A percentile compares a stretch with the other conserved stretches of the same genome.
Evolutionary conservation across 345 rosid species (phyloP).

Genomic region (Gossypium mustelinum): DNA sequence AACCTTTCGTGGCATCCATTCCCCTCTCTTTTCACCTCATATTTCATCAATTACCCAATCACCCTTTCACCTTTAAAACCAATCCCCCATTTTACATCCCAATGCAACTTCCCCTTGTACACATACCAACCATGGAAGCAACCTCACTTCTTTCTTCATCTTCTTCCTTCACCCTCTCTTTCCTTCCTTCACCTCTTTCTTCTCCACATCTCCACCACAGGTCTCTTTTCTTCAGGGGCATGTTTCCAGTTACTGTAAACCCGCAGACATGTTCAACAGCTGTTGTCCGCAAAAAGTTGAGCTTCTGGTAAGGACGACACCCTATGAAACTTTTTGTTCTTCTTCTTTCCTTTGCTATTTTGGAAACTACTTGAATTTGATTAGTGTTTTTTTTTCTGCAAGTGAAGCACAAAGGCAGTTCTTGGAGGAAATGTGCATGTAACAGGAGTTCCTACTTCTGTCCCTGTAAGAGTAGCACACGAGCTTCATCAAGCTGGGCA

Average conservation of each 20-base stretch:
- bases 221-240: slow-evolving; percentile 19
- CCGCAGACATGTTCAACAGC: slow-evolving; percentile 9
- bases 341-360: neutral
- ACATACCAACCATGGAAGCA: slow-evolving; percentile 29
- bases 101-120: too few relatives aligned
- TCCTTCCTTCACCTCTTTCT: slow-evolving; percentile 21
- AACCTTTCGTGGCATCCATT: slow-evolving; percentile 31
- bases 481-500: slow-evolving; percentile 91
- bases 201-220: slow-evolving; percentile 20
- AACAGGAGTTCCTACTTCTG: slow-evolving; percentile 61
- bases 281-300: slow-evolving; percentile 3
- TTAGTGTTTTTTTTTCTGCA: neutral
- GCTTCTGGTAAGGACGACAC: slow-evolving; percentile 26
- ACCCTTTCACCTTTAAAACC: neutral
- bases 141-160: slow-evolving; percentile 27
- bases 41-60: neutral
- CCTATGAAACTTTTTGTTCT: neutral
- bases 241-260: slow-evolving; percentile 10
- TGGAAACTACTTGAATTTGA: neutral
- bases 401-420: slow-evolving; percentile 31
- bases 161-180: slow-evolving; percentile 9
- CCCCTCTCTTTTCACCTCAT: neutral
- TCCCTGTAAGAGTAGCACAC: slow-evolving; percentile 80
- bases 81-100: too few relatives aligned
- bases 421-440: slow-evolving; percentile 36